These are phyloP conservation scores for Auricularia cornea DNA, from an alignment of 768 basidiomycete genomes.

Conservation along the genomic window DNA sequence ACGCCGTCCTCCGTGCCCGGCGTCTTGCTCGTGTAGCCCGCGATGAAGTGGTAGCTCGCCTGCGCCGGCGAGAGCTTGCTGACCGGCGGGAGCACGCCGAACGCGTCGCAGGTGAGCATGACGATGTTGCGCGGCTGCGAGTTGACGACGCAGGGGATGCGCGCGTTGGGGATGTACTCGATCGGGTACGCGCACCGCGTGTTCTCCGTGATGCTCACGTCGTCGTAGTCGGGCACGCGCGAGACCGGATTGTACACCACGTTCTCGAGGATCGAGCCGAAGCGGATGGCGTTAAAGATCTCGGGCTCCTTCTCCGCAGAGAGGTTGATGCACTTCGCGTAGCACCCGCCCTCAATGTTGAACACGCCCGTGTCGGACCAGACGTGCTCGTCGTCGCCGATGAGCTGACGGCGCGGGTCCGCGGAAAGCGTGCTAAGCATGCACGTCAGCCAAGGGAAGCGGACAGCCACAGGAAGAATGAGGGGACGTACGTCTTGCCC, in stretches of 20 bases:
- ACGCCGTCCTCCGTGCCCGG: constrained; percentile 99
- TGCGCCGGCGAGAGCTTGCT: constrained; percentile 88
- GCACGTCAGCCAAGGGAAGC: neutral
- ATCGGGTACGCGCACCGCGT: constrained; percentile 99
- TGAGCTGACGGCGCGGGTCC: constrained; percentile 86
- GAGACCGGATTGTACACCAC: constrained; percentile 87
- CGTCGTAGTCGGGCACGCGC: constrained; percentile 90
- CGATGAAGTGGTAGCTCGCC: constrained; percentile 95
- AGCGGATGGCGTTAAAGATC: constrained; percentile 91
- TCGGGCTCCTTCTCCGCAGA: constrained; percentile 97
- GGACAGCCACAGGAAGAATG: neutral
- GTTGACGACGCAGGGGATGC: constrained; percentile 84
- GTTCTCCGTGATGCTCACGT: constrained; percentile 96
- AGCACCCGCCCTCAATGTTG: constrained; percentile 99
- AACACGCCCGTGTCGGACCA: constrained; percentile 99
- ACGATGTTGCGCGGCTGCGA: constrained; percentile 90
- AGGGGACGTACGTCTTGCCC: constrained; percentile 65
- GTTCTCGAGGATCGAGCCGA: constrained; percentile 96
- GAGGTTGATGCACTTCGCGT: constrained; percentile 96
- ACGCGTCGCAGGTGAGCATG: constrained; percentile 97
- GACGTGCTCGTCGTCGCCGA: constrained; percentile 99
- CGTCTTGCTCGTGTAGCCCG: constrained; percentile 95
- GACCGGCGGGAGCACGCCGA: constrained; percentile 95
- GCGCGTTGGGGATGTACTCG: constrained; percentile 91
- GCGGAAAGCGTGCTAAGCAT: constrained; percentile 75